Evolutionary conservation across 345 rosid genomes (phyloP).

Genomic region (Euphorbia lathyris): DNA sequence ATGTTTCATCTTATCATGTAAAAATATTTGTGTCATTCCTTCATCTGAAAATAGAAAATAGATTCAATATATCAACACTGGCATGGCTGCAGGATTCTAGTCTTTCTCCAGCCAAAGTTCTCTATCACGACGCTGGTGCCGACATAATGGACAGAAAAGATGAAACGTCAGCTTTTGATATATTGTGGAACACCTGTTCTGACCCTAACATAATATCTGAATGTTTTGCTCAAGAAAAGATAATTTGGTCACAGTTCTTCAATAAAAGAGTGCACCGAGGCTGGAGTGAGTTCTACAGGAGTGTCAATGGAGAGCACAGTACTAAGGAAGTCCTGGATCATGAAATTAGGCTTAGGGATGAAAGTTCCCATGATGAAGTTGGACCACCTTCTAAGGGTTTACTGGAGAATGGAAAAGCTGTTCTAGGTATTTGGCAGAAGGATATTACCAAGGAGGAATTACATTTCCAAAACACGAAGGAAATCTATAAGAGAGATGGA

Average conservation of each 20-base stretch:
- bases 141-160: constrained; percentile 33
- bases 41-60: constrained; percentile 53
- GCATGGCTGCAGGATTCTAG: constrained; percentile 57
- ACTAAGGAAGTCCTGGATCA: constrained; percentile 27
- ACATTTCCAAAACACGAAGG: constrained; percentile 57
- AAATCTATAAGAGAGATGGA: constrained; percentile 72
- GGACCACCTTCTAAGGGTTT: constrained; percentile 36
- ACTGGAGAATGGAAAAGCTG: constrained; percentile 36
- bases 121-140: constrained; percentile 32
- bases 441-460: constrained; percentile 40
- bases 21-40: constrained; percentile 50
- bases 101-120: constrained; percentile 38
- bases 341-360: constrained; percentile 33
- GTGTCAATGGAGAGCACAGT: constrained; percentile 33
- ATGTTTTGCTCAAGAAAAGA: constrained; percentile 53
- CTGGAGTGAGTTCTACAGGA: constrained; percentile 56
- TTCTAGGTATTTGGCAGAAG: constrained; percentile 53
- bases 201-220: constrained; percentile 58
- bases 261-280: constrained; percentile 36
- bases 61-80: constrained; percentile 46
- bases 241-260: constrained; percentile 43
- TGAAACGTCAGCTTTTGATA: constrained; percentile 37
- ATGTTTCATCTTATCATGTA: constrained; percentile 67
- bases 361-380: constrained; percentile 32
- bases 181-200: constrained; percentile 64